Conservation (phyloP, 176 grass and related monocot genomes). For the Oryza glaberrima region DNA sequence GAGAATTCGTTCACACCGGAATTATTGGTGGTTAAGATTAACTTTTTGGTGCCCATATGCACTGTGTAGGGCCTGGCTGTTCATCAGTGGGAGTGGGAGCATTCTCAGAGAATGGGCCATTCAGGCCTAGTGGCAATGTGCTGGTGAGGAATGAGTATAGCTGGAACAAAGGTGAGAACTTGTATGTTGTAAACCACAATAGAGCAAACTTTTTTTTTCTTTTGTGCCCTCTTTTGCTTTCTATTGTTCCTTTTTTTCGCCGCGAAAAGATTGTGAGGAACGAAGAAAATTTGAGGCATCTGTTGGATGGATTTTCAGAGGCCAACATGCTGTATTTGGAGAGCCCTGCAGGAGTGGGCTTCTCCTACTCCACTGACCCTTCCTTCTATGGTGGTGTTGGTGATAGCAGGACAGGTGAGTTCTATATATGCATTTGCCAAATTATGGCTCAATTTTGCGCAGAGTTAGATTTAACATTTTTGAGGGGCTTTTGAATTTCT, state of each 20-base stretch:
- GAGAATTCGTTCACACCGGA: neutral
- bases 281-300: neutral
- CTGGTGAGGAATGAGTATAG: slow-evolving; percentile 83
- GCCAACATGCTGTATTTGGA: slow-evolving; percentile 93
- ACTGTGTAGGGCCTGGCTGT: slow-evolving; percentile 83
- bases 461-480: neutral
- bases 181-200: slow-evolving; percentile 17
- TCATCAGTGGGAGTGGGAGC: slow-evolving; percentile 97
- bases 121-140: slow-evolving; percentile 74
- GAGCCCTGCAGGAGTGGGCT: slow-evolving; percentile 89
- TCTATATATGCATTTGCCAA: neutral
- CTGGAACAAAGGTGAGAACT: slow-evolving; percentile 90
- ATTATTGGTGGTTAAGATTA: slow-evolving; percentile 16
- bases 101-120: slow-evolving; percentile 94
- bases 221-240: neutral
- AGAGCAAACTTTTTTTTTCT: slow-evolving; percentile 2
- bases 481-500: slow-evolving; percentile 24
- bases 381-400: slow-evolving; percentile 69
- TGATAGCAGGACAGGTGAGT: slow-evolving; percentile 77
- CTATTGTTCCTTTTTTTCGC: slow-evolving; percentile 22
- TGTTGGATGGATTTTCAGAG: slow-evolving; percentile 57
- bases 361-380: slow-evolving; percentile 78
- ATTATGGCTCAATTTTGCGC: neutral
- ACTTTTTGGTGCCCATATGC: slow-evolving; percentile 33
- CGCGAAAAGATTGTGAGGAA: neutral